Conservation (phyloP, 1,284 basidiomycete species). For the Phellinidium pouzarii region DNA sequence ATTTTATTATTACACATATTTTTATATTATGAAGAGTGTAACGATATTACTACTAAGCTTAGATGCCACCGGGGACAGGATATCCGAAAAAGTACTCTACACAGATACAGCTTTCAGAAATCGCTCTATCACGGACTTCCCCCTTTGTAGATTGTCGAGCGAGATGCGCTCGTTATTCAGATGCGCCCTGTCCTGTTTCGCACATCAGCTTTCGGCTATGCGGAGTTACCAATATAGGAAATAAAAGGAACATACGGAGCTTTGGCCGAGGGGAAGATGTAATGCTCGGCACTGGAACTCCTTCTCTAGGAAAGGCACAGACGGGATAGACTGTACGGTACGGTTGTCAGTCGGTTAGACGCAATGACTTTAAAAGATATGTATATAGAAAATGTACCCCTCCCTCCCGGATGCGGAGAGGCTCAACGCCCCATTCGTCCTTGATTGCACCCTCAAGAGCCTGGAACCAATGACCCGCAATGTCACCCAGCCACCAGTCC, state of each 20-base stretch:
- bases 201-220: neutral
- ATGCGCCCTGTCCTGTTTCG: slow-evolving; percentile 71
- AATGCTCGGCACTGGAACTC: slow-evolving; percentile 78
- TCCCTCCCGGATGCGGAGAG: slow-evolving; percentile 88
- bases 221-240: neutral
- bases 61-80: no score
- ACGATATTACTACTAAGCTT: no score
- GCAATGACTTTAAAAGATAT: no score
- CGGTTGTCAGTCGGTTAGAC: no score
- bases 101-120: slow-evolving; percentile 53
- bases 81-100: no score
- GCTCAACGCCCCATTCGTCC: slow-evolving; percentile 81
- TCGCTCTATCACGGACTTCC: slow-evolving; percentile 67
- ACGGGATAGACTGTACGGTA: slow-evolving; percentile 69
- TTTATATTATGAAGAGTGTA: no score
- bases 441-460: slow-evolving; percentile 75
- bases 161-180: slow-evolving; percentile 83
- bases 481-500: slow-evolving; percentile 93
- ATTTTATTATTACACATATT: no score
- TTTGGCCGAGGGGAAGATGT: slow-evolving; percentile 86
- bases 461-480: slow-evolving; percentile 78
- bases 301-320: slow-evolving; percentile 89
- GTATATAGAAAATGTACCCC: slow-evolving; percentile 46
- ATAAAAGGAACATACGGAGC: slow-evolving; percentile 47
- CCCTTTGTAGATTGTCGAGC: slow-evolving; percentile 65